These are phyloP conservation scores for Odonthalia washingtoniensis DNA, from an alignment of 31 red algal genomes.

Conservation along the genomic window DNA sequence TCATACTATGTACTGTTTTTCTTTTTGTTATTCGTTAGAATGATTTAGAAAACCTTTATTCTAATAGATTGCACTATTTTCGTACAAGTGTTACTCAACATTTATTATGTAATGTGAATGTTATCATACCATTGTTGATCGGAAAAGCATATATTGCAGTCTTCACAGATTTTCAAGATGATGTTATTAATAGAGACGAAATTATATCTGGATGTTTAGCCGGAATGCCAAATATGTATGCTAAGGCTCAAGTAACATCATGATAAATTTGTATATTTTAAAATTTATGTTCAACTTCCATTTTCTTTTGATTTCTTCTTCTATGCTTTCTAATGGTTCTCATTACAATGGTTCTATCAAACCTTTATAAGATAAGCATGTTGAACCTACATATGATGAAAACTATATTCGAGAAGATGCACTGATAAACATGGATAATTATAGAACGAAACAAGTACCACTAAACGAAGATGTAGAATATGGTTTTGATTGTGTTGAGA, in stretches of 20 bases:
- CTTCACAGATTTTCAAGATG: conserved; percentile 57
- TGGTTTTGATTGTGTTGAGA: conserved; percentile 71
- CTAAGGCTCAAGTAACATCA: conserved; percentile 53
- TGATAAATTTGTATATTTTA: conserved; percentile 41
- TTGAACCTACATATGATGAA: conserved; percentile 64
- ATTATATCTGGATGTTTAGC: conserved; percentile 64
- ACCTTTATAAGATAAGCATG: conserved; percentile 28
- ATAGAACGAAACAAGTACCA: conserved; percentile 58
- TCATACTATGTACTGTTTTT: conserved; percentile 74
- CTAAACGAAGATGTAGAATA: conserved; percentile 66
- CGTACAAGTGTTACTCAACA: conserved; percentile 58
- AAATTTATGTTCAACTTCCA: conserved; percentile 76
- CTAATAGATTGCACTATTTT: conserved; percentile 59
- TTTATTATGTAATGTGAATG: conserved; percentile 50
- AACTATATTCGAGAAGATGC: conserved; percentile 44
- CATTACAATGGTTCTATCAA: conserved; percentile 69
- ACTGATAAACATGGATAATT: conserved; percentile 54
- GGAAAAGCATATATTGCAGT: conserved; percentile 66
- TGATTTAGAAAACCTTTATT: conserved; percentile 56
- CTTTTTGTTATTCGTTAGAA: conserved; percentile 74
- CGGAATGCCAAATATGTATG: conserved; percentile 67
- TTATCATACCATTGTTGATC: background rate
- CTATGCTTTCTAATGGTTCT: conserved; percentile 3
- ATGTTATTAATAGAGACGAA: conserved; percentile 60
- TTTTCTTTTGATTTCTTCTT: conserved; percentile 81